Evolutionary conservation across 129 eudicot species (phyloP), one percentile per base, ranked within the genome.

Genomic region (Smallanthus sonchifolius): DNA sequence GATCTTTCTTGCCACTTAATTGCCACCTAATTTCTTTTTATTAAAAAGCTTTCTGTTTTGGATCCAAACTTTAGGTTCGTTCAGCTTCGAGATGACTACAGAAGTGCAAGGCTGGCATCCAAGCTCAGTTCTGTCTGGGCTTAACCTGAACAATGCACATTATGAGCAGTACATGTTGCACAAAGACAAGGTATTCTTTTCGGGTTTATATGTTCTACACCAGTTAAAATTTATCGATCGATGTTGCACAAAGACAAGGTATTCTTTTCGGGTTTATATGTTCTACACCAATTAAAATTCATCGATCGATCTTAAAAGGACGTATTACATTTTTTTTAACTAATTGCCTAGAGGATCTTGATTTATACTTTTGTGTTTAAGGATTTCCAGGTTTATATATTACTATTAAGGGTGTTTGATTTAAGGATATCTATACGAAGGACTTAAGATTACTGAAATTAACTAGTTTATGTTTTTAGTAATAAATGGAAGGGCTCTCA

Each of bases 81-180:
- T 81, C 87, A 90, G 74, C 91, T 90, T 36, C 81, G 96, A 69
- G 96, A 90, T 3, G 96, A 90, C 84, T 90, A 87, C 76, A 90
- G 89, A 80, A 87, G 94, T 56, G 96, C 96, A 70, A 90, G 81
- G 69, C 85, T 90, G 2, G 96, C 96, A 52, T 67, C 96, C 61
- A 83, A 77, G 70, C 96, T 90, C 60, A 70, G 79, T 84, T 85
- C 93, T 48, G 81, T 87, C 65, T 90, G 96, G 92, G 15, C 79
- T 34, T 80, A 84, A 79, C 80, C 85, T 10, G 48, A 47, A 65
- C 76, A 65, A 60, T 47, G 39, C 48, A 52, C 35, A 10, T 15
- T 35, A 34, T 62, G 67, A 62, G 37, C 63, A 7, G 35, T 56
- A 13, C 65, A 59, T 11, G 9, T 63, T 63, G 63, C 45, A 17